Evolutionary conservation across 208 protist species (phyloP).

Genomic region (Wallacemonas sp.): DNA sequence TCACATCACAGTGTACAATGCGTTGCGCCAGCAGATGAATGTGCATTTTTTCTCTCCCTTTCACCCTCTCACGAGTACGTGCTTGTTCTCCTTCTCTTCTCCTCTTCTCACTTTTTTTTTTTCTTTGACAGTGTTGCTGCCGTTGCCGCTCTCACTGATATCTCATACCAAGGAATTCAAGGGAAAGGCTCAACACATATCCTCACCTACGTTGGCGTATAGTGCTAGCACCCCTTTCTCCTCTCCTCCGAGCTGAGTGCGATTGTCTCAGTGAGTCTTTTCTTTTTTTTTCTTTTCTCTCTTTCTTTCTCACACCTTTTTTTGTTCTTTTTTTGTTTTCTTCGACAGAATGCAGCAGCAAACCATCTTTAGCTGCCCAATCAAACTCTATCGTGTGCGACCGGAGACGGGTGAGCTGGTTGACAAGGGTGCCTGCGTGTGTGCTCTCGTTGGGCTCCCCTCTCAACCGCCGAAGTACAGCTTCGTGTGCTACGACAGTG

Average conservation of each 20-base stretch:
- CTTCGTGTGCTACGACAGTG: constrained; percentile 79
- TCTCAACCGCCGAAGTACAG: constrained; percentile 62
- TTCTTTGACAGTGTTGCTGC: no score
- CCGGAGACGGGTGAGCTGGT: constrained; percentile 36
- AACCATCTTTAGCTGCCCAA: constrained; percentile 55
- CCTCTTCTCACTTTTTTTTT: background rate
- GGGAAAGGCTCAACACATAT: no score
- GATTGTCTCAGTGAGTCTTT: background rate
- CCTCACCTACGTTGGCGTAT: no score
- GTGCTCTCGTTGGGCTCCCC: constrained; percentile 61
- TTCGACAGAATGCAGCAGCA: constrained; percentile 53
- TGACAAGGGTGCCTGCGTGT: constrained; percentile 61
- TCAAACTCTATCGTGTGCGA: constrained; percentile 47
- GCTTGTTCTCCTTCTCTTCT: background rate
- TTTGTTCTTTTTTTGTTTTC: constrained; percentile 8
- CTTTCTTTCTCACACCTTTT: no score
- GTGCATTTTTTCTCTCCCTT: no score
- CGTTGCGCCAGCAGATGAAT: no score
- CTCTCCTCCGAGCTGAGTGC: no score
- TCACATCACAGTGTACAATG: no score
- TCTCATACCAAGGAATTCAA: no score
- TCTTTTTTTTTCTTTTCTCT: constrained; percentile 8
- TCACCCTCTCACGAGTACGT: no score
- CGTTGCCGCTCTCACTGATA: no score
- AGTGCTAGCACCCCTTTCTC: no score